Percentiles rank a stretch among this genome's conserved stretches.
Conservation (phyloP, 2,329 filamentous ascomycete genomes). For the Cladosporium oxysporum region DNA sequence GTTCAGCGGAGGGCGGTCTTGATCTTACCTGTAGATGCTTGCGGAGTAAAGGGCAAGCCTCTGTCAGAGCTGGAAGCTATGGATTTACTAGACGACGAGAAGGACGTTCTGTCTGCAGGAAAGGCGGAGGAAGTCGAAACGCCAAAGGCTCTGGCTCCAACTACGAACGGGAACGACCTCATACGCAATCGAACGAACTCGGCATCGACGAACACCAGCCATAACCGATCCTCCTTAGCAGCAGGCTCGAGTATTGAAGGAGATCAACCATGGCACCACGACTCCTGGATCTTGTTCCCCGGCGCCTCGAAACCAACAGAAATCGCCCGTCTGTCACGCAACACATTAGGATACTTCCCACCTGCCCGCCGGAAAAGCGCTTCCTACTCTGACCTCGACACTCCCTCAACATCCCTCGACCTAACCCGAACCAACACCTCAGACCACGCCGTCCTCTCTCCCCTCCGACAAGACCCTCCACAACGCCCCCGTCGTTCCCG, state of each 20-base stretch:
- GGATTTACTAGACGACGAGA: slow-evolving; percentile 36
- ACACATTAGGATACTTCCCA: slow-evolving; percentile 86
- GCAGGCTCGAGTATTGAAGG: slow-evolving; percentile 50
- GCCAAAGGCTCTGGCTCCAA: slow-evolving; percentile 31
- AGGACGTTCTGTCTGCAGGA: slow-evolving; percentile 33
- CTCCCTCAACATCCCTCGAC: slow-evolving; percentile 67
- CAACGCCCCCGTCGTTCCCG: slow-evolving; percentile 44
- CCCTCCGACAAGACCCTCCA: slow-evolving; percentile 39
- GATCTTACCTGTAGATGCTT: slow-evolving; percentile 85
- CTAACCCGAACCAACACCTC: slow-evolving; percentile 50
- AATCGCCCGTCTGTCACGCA: slow-evolving; percentile 79
- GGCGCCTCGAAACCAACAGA: slow-evolving; percentile 71
- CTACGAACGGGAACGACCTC: slow-evolving; percentile 25
- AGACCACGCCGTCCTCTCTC: slow-evolving; percentile 36
- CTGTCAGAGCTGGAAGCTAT: slow-evolving; percentile 41
- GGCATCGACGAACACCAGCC: slow-evolving; percentile 38
- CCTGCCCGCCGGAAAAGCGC: slow-evolving; percentile 85
- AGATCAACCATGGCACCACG: slow-evolving; percentile 77
- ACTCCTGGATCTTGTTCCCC: slow-evolving; percentile 84
- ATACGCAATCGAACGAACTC: slow-evolving; percentile 40
- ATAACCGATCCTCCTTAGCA: slow-evolving; percentile 38
- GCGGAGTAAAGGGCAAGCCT: slow-evolving; percentile 74
- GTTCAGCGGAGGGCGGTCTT: slow-evolving; percentile 82
- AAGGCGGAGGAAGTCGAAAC: slow-evolving; percentile 41
- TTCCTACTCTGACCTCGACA: slow-evolving; percentile 62